These are phyloP conservation scores for Trametes cingulata DNA, from an alignment of 768 basidiomycete genomes.

Conservation along the genomic window DNA sequence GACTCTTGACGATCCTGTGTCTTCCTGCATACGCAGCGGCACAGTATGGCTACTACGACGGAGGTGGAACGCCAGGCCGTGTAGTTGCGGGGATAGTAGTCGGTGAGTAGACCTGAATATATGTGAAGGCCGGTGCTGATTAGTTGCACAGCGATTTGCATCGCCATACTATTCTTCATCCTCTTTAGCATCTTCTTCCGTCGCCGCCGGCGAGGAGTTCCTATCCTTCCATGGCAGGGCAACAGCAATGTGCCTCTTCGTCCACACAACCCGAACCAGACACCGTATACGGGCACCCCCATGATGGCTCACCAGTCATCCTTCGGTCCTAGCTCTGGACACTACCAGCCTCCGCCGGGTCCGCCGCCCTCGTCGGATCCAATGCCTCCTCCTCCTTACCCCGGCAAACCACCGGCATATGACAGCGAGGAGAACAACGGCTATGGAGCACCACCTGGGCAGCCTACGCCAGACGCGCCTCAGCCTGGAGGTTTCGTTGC, in stretches of 20 bases:
- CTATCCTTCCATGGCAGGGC: slow-evolving; percentile 7
- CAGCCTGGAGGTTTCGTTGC: slow-evolving; percentile 12
- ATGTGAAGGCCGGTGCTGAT: not conserved
- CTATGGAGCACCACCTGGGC: slow-evolving; percentile 1
- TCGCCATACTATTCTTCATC: slow-evolving; percentile 12
- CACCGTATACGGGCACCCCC: slow-evolving; percentile 2
- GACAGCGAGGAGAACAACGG: slow-evolving; percentile 15
- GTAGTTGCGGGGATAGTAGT: slow-evolving; percentile 17
- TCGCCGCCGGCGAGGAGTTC: slow-evolving; percentile 11
- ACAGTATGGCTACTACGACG: slow-evolving; percentile 6
- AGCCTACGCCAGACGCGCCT: not conserved
- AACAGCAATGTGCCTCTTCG: not conserved
- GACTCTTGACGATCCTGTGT: not conserved
- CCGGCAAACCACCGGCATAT: slow-evolving; percentile 11
- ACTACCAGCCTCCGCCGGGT: slow-evolving; percentile 9
- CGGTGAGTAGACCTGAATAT: not conserved
- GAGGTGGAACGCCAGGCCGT: slow-evolving; percentile 4
- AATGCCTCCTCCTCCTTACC: slow-evolving; percentile 13
- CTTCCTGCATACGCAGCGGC: slow-evolving; percentile 4
- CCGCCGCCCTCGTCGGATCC: slow-evolving; percentile 5
- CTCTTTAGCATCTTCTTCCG: slow-evolving; percentile 9
- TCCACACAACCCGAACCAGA: slow-evolving; percentile 7
- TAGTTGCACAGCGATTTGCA: not conserved
- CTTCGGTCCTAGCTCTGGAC: not conserved
- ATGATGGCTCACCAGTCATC: not conserved